Conservation (phyloP, 768 basidiomycete species). For the Boletus rubropictus region DNA sequence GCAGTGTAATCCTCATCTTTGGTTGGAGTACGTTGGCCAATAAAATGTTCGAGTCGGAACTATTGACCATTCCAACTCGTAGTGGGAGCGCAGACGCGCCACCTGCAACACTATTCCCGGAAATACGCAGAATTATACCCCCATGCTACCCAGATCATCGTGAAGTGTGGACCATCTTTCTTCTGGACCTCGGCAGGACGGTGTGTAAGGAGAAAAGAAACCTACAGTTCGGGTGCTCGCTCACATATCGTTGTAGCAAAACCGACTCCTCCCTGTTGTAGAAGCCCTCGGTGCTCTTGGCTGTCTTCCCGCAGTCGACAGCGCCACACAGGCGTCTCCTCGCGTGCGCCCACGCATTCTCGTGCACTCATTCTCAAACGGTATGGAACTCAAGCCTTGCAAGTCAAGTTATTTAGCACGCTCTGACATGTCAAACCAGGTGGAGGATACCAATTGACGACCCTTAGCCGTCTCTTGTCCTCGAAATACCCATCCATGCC, state of each 20-base stretch:
- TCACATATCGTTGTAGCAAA: constrained; percentile 12
- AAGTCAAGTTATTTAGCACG: not conserved
- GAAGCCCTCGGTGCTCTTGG: constrained; percentile 22
- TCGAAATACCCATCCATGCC: constrained; percentile 13
- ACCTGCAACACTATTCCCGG: constrained; percentile 23
- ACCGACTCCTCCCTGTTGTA: constrained; percentile 17
- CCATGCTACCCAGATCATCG: constrained; percentile 23
- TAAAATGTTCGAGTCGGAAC: not conserved
- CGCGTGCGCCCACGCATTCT: constrained; percentile 19
- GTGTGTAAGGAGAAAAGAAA: constrained; percentile 9
- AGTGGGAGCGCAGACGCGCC: constrained; percentile 27
- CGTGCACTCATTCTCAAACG: constrained; percentile 28
- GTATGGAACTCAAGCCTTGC: constrained; percentile 3
- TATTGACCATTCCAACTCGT: not conserved
- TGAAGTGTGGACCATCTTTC: constrained; percentile 19
- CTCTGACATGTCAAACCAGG: constrained; percentile 10
- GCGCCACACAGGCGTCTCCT: not conserved
- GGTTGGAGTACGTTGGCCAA: constrained; percentile 23
- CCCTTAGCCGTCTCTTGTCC: constrained; percentile 16
- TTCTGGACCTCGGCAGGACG: constrained; percentile 12
- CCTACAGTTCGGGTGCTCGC: not conserved
- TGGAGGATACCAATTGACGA: constrained; percentile 18
- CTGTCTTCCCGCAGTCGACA: constrained; percentile 11
- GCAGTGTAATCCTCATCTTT: constrained; percentile 27
- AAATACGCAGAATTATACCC: constrained; percentile 25